Evolutionary conservation across 257 asterid species (phyloP).

Genomic region (Pogostemon cablin): DNA sequence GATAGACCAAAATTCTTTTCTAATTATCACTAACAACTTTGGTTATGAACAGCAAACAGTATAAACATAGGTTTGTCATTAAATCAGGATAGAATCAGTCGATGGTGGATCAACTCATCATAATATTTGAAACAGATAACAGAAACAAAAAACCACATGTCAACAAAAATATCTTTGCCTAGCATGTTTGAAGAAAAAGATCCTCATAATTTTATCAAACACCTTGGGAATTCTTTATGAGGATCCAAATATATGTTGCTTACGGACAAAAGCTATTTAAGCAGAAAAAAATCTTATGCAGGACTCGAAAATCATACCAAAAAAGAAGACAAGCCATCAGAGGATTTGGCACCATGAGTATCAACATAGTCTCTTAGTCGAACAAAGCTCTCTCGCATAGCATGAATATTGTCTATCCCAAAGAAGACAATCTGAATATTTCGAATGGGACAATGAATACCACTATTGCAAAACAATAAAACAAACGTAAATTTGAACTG

Average conservation of each 20-base stretch:
- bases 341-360: constrained; percentile 90
- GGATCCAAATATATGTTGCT: too few relatives aligned
- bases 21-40: constrained; percentile 13
- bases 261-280: background rate
- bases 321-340: constrained; percentile 95
- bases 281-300: constrained; percentile 19
- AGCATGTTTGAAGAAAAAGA: background rate
- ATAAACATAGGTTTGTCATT: background rate
- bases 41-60: constrained; percentile 10
- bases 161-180: background rate
- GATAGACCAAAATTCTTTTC: constrained; percentile 8
- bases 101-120: constrained; percentile 14
- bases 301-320: constrained; percentile 59
- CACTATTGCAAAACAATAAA: constrained; percentile 18
- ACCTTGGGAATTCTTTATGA: too few relatives aligned
- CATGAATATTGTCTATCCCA: constrained; percentile 97
- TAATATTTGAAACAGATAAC: constrained; percentile 21
- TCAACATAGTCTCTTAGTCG: constrained; percentile 95
- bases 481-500: constrained; percentile 16
- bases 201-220: too few relatives aligned
- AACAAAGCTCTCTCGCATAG: constrained; percentile 92
- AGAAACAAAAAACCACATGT: constrained; percentile 18
- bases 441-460: constrained; percentile 27
- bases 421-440: constrained; percentile 81
- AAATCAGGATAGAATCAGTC: background rate